Conservation (phyloP, 768 basidiomycete genomes). For the Leccinellum luteum region DNA sequence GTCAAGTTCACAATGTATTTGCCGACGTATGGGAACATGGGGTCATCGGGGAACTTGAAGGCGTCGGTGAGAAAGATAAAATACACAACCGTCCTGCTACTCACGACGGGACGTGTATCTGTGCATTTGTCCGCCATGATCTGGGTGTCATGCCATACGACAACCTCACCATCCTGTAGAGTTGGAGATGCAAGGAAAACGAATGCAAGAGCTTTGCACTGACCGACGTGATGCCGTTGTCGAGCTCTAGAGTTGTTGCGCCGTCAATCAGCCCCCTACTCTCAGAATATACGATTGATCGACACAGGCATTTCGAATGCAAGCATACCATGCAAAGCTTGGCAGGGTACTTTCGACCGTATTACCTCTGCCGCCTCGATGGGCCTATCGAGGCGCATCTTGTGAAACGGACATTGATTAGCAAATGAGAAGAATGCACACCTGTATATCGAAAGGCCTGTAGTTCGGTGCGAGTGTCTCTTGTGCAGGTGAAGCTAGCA, state of each 20-base stretch:
- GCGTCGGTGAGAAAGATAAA: background rate
- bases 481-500: constrained; percentile 30
- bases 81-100: constrained; percentile 12
- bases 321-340: constrained; percentile 67
- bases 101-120: constrained; percentile 65
- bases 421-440: constrained; percentile 16
- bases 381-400: constrained; percentile 44
- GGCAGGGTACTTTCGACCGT: constrained; percentile 71
- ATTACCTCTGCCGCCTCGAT: constrained; percentile 76
- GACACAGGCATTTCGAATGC: constrained; percentile 8
- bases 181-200: constrained; percentile 6
- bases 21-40: constrained; percentile 72
- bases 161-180: constrained; percentile 64
- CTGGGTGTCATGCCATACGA: constrained; percentile 80
- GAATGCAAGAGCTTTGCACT: constrained; percentile 4
- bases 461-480: constrained; percentile 19
- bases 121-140: constrained; percentile 62
- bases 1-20: constrained; percentile 77
- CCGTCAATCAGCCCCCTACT: constrained; percentile 72
- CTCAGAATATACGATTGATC: constrained; percentile 4
- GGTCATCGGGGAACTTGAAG: constrained; percentile 52
- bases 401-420: constrained; percentile 5
- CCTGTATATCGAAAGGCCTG: constrained; percentile 52
- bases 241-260: constrained; percentile 73
- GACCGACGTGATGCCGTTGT: constrained; percentile 74